These are phyloP conservation scores for Pleochaeta shiraiana DNA, from an alignment of 2,329 filamentous ascomycete genomes.

Conservation along the genomic window DNA sequence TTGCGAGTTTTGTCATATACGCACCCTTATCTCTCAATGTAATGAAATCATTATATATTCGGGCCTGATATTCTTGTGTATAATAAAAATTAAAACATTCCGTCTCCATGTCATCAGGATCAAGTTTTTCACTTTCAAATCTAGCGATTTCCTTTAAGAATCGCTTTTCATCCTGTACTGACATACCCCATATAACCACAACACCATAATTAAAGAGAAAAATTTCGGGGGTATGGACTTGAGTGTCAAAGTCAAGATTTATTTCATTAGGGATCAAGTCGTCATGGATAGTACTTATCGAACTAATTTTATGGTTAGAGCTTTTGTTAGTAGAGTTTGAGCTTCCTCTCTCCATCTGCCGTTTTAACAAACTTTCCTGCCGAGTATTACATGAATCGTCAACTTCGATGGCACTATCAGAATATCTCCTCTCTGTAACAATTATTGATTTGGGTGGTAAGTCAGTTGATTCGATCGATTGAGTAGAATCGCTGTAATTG, in stretches of 20 bases:
- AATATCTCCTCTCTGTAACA: constrained; percentile 44
- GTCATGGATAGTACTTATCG: constrained; percentile 9
- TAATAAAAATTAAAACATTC: constrained; percentile 99
- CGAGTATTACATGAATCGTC: constrained; percentile 32
- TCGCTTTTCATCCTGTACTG: constrained; percentile 63
- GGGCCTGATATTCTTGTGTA: constrained; percentile 88
- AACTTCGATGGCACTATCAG: constrained; percentile 50
- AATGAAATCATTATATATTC: constrained; percentile 99
- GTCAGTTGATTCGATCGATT: constrained; percentile 19
- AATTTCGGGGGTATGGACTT: constrained; percentile 78
- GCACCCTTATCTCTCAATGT: constrained; percentile 81
- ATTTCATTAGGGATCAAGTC: constrained; percentile 14
- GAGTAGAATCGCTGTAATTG: constrained; percentile 45
- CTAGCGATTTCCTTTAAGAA: constrained; percentile 89
- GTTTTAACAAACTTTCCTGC: constrained; percentile 40
- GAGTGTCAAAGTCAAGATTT: constrained; percentile 58
- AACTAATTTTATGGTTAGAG: not conserved
- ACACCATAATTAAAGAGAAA: constrained; percentile 97
- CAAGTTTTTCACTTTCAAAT: constrained; percentile 81
- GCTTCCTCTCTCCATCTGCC: constrained; percentile 24
- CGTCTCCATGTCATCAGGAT: constrained; percentile 73
- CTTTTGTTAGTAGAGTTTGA: constrained; percentile 7
- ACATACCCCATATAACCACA: constrained; percentile 98
- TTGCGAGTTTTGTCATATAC: constrained; percentile 96
- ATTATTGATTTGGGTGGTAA: constrained; percentile 12